Evolutionary conservation across 345 rosid species (phyloP).

Genomic region (Citrus glauca): DNA sequence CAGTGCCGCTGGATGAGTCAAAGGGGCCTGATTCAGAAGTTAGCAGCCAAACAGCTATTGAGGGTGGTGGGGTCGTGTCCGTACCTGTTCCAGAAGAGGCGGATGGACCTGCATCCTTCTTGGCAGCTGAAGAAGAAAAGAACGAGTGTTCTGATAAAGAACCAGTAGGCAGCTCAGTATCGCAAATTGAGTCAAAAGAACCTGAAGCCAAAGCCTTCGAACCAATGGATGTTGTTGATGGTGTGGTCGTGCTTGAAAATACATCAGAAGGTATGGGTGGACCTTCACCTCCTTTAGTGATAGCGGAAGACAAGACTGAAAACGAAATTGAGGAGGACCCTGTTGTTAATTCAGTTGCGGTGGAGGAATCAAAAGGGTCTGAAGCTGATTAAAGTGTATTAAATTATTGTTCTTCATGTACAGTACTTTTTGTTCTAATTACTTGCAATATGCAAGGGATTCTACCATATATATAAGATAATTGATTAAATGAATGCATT

Average conservation of each 20-base stretch:
- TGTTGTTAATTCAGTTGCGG: background rate
- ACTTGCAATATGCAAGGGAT: background rate
- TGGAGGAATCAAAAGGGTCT: background rate
- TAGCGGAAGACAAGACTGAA: constrained; percentile 1
- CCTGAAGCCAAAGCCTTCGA: constrained; percentile 4
- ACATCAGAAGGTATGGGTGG: background rate
- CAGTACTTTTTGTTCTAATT: background rate
- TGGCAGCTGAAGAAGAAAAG: constrained; percentile 11
- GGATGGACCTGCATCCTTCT: constrained; percentile 7
- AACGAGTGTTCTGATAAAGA: background rate
- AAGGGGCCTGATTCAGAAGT: constrained; percentile 1
- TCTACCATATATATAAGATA: no score
- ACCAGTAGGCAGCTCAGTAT: background rate
- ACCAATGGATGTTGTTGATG: constrained; percentile 1
- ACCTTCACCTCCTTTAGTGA: constrained; percentile 8
- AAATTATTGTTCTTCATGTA: background rate
- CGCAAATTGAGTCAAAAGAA: background rate
- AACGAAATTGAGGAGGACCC: background rate
- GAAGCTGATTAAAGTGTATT: background rate
- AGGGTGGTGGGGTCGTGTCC: constrained; percentile 18
- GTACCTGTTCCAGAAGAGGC: constrained; percentile 12
- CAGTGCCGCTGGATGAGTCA: background rate
- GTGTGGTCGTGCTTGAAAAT: background rate
- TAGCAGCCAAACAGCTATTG: constrained; percentile 8
- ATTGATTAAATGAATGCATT: background rate